Percentiles rank a stretch among this genome's conserved stretches.
phyloP scores from a whole-genome alignment of 202 grass and related monocot genomes.

The Zoysia matrella region DNA sequence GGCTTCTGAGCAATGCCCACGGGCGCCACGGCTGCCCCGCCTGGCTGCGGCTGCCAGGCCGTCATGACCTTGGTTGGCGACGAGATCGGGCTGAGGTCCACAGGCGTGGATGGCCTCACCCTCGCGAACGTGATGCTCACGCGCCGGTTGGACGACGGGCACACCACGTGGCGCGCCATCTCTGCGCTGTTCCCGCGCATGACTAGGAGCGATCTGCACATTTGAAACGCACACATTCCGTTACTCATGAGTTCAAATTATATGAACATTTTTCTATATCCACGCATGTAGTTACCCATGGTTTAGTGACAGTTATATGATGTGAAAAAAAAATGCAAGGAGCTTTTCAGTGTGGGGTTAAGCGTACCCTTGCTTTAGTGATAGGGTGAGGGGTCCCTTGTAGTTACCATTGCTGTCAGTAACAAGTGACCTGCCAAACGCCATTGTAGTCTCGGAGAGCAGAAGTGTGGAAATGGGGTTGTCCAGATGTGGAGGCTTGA shows the following conservation, averaged over 20 bases:
- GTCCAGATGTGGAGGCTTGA: conserved; percentile 97
- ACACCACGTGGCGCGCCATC: conserved; percentile 93
- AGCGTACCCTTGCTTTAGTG: conserved; percentile 85
- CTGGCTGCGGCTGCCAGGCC: conserved; percentile 65
- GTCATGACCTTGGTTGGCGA: conserved; percentile 79
- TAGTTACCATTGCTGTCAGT: conserved; percentile 98
- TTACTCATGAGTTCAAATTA: neutral
- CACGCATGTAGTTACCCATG: too few species aligned
- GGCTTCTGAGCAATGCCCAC: conserved; percentile 45
- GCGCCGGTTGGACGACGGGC: conserved; percentile 76
- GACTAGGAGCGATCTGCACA: conserved; percentile 81
- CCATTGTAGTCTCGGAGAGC: conserved; percentile 85
- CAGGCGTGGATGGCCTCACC: conserved; percentile 63
- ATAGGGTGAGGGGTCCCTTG: conserved; percentile 85
- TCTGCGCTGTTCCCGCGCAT: conserved; percentile 99
- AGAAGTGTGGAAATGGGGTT: conserved; percentile 95
- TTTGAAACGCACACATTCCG: neutral
- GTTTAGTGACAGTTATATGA: too few species aligned
- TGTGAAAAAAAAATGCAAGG: neutral
- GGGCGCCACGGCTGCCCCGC: conserved; percentile 13
- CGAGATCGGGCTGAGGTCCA: conserved; percentile 58
- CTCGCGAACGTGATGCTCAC: conserved; percentile 87
- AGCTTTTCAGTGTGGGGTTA: neutral
- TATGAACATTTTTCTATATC: neutral
- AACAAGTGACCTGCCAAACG: conserved; percentile 88